These are phyloP conservation scores for Paecilomyces variotii DNA, from an alignment of 2,329 filamentous ascomycete genomes.

Conservation along the genomic window DNA sequence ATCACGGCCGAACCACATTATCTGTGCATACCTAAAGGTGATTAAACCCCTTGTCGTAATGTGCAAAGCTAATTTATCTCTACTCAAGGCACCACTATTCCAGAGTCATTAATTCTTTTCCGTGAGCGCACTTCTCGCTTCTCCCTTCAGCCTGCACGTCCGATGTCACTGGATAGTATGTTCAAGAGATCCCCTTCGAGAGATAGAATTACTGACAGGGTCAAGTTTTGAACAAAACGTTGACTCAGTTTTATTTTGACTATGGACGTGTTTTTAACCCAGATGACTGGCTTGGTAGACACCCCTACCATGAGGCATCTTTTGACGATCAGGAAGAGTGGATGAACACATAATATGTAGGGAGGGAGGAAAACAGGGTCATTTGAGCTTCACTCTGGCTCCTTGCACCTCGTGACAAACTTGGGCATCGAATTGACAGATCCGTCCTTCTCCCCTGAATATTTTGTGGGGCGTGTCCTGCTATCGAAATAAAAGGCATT, in stretches of 20 bases:
- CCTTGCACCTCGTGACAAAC: no score
- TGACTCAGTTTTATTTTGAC: constrained; percentile 9
- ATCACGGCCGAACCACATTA: constrained; percentile 6
- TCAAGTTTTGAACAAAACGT: constrained; percentile 6
- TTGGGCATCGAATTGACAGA: no score
- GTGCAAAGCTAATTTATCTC: no score
- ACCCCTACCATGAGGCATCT: constrained; percentile 8
- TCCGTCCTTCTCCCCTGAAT: no score
- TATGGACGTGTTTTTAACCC: constrained; percentile 4
- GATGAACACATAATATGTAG: constrained; percentile 6
- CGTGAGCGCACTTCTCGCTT: constrained; percentile 8
- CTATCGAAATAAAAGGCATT: no score
- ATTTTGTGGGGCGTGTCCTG: no score
- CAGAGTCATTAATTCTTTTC: constrained; percentile 6
- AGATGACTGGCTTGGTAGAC: constrained; percentile 8
- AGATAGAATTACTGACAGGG: not conserved
- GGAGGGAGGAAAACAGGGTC: no score
- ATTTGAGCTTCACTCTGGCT: no score
- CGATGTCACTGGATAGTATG: constrained; percentile 9
- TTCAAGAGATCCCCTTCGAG: not conserved
- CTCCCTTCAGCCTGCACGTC: constrained; percentile 10
- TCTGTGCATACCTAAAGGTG: constrained; percentile 9
- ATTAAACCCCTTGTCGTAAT: not conserved
- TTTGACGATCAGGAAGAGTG: constrained; percentile 8
- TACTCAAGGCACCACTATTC: constrained; percentile 6